phyloP scores from a whole-genome alignment of 83 land plant species.

The Picea mariana region DNA sequence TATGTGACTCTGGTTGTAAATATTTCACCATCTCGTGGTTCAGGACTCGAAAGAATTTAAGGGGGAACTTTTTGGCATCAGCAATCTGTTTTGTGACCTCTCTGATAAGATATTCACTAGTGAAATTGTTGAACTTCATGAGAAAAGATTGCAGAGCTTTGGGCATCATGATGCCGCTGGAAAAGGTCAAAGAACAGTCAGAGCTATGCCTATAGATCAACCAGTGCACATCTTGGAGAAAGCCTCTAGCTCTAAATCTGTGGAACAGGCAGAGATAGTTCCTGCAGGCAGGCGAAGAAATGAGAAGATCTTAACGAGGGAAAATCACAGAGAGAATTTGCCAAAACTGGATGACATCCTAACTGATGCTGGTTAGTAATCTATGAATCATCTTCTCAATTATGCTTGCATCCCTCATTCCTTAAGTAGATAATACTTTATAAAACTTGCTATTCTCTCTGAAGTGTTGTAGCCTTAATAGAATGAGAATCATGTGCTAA shows the following conservation, averaged over 20 bases:
- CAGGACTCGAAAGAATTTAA: slow-evolving; percentile 91
- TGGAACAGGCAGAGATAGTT: neutral
- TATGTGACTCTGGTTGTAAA: neutral
- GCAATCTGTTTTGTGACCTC: slow-evolving; percentile 87
- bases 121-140: slow-evolving; percentile 85
- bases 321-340: neutral
- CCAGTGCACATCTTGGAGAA: neutral
- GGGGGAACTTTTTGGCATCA: slow-evolving; percentile 95
- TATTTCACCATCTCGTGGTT: slow-evolving; percentile 1
- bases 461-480: too few species aligned
- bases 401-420: neutral
- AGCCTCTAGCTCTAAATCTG: neutral
- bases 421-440: too few species aligned
- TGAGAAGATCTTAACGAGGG: neutral
- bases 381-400: neutral
- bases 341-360: slow-evolving; percentile 4
- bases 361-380: slow-evolving; percentile 14
- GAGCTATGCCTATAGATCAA: neutral
- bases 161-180: neutral
- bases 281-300: neutral
- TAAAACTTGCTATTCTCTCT: too few species aligned
- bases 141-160: slow-evolving; percentile 36
- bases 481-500: too few species aligned
- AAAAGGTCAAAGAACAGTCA: slow-evolving; percentile 7
- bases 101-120: slow-evolving; percentile 90